Evolutionary conservation across 1,139 yeast species (phyloP).

Genomic region (Geotrichum reessii): DNA sequence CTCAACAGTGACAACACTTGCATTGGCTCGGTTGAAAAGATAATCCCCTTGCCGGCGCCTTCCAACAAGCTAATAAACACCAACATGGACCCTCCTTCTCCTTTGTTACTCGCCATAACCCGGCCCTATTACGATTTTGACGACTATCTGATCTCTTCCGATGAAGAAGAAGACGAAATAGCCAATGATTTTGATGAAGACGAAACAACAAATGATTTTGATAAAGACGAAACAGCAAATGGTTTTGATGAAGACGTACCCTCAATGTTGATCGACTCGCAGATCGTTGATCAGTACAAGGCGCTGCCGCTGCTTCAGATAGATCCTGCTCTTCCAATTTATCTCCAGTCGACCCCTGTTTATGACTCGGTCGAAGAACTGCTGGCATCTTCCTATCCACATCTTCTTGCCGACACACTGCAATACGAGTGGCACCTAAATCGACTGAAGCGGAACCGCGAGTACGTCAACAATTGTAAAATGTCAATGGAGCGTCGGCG

Average conservation of each 20-base stretch:
- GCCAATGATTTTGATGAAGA: too few species aligned
- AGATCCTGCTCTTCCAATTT: constrained; percentile 27
- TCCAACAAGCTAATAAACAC: constrained; percentile 23
- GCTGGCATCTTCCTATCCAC: constrained; percentile 25
- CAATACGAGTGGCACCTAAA: constrained; percentile 24
- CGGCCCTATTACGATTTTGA: neutral
- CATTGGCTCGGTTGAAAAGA: neutral
- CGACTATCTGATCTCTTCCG: neutral
- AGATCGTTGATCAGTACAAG: constrained; percentile 26
- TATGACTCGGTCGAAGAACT: constrained; percentile 26
- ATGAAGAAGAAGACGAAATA: neutral
- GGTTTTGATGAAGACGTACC: constrained; percentile 1
- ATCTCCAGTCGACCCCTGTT: constrained; percentile 24
- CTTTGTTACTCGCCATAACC: constrained; percentile 21
- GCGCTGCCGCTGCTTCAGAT: constrained; percentile 26
- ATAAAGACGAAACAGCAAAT: too few species aligned
- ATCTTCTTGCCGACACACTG: constrained; percentile 18
- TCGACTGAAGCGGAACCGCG: constrained; percentile 26
- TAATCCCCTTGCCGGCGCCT: neutral
- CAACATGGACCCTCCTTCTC: constrained; percentile 27
- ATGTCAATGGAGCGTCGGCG: neutral
- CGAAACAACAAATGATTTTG: too few species aligned
- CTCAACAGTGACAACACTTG: neutral
- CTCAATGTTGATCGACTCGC: constrained; percentile 16
- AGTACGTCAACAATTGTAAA: neutral